phyloP scores from a whole-genome alignment of 2,329 filamentous ascomycete genomes.

The Dactylellina sp. region DNA sequence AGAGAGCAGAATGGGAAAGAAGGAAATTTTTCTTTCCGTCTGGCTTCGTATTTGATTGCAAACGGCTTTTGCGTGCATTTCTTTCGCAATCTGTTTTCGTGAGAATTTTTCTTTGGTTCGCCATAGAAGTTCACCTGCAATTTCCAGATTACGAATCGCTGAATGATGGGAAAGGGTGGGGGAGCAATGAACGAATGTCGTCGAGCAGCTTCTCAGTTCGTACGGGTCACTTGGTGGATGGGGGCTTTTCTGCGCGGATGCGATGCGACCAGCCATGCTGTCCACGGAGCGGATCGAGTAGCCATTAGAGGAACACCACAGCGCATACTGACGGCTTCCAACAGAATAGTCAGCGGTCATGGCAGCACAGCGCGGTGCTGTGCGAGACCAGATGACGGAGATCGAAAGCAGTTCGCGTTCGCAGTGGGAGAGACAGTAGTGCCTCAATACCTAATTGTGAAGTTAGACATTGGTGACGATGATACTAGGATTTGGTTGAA shows the following conservation, averaged over 20 bases:
- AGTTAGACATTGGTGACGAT: slow-evolving; percentile 11
- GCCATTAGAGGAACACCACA: slow-evolving; percentile 46
- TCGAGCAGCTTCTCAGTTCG: slow-evolving; percentile 47
- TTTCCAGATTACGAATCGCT: slow-evolving; percentile 44
- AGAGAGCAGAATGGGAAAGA: slow-evolving; percentile 6
- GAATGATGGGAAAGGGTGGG: slow-evolving; percentile 25
- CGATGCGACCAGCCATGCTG: slow-evolving; percentile 53
- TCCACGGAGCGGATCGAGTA: slow-evolving; percentile 56
- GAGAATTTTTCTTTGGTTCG: slow-evolving; percentile 4
- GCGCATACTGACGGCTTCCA: slow-evolving; percentile 53
- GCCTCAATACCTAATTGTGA: background rate
- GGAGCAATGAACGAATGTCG: slow-evolving; percentile 31
- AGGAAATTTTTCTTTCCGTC: slow-evolving; percentile 32
- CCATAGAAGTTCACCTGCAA: background rate
- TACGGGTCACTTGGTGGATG: slow-evolving; percentile 47
- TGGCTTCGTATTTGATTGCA: slow-evolving; percentile 34
- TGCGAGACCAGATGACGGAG: slow-evolving; percentile 37
- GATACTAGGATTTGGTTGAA: background rate
- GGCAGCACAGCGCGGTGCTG: slow-evolving; percentile 10
- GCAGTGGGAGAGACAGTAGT: background rate
- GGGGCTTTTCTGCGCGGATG: slow-evolving; percentile 37
- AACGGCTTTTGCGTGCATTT: slow-evolving; percentile 23
- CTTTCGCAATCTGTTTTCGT: slow-evolving; percentile 26
- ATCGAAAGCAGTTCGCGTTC: slow-evolving; percentile 41
- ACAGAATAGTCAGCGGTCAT: slow-evolving; percentile 19